Conservation (phyloP, 441 rosid genomes). For the Gossypium lobatum region DNA sequence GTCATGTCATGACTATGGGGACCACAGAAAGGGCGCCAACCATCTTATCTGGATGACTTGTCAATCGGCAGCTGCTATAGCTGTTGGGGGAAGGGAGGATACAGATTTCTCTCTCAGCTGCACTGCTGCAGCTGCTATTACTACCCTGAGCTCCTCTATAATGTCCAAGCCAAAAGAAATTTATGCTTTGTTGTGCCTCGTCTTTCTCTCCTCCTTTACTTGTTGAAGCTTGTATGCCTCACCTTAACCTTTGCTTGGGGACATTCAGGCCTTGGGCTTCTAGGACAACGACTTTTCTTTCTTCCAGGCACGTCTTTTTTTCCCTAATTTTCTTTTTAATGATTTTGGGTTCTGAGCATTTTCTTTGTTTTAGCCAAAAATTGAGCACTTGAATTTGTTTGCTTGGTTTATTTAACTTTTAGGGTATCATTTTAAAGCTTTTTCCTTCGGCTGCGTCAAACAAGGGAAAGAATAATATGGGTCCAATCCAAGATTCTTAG, state of each 20-base stretch:
- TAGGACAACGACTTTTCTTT: not conserved
- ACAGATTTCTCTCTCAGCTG: not conserved
- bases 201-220: not conserved
- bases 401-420: not conserved
- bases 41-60: not conserved
- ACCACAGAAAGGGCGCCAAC: not conserved
- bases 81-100: not conserved
- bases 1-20: not conserved
- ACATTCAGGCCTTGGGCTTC: not conserved
- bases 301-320: not conserved
- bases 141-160: not conserved
- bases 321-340: not conserved
- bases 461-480: constrained; percentile 4
- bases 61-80: not conserved
- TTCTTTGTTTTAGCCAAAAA: not conserved
- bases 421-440: not conserved
- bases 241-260: not conserved
- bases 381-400: not conserved
- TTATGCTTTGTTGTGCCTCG: not conserved
- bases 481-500: not conserved
- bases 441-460: not conserved
- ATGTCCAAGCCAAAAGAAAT: not conserved
- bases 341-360: not conserved
- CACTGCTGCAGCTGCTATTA: not conserved
- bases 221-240: not conserved